These are phyloP conservation scores for Plectosphaerella plurivora DNA, from an alignment of 2,329 filamentous ascomycete species.

Conservation along the genomic window DNA sequence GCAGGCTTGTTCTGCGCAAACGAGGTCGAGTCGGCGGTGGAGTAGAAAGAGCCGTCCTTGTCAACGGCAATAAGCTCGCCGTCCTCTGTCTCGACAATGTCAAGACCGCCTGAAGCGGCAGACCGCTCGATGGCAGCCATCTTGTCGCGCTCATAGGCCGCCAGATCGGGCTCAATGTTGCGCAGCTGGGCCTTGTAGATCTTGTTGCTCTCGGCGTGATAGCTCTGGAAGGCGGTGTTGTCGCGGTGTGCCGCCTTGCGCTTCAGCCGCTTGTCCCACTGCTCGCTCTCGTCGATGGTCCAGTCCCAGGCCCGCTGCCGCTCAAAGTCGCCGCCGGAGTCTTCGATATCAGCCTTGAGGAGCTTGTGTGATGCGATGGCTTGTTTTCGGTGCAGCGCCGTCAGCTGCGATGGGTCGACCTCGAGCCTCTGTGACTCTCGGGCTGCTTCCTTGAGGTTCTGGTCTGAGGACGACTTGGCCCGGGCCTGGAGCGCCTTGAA, in stretches of 20 bases:
- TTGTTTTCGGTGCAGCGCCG: constrained; percentile 76
- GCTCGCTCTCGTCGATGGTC: constrained; percentile 91
- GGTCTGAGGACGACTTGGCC: constrained; percentile 65
- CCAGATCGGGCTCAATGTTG: constrained; percentile 71
- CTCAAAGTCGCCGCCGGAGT: constrained; percentile 86
- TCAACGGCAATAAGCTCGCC: constrained; percentile 94
- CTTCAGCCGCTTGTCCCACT: constrained; percentile 85
- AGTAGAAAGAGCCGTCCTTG: constrained; percentile 85
- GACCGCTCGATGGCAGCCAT: constrained; percentile 79
- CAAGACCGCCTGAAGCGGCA: constrained; percentile 76
- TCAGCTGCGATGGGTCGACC: constrained; percentile 72
- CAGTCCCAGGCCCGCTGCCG: constrained; percentile 98
- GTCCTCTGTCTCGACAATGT: constrained; percentile 93
- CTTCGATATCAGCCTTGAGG: constrained; percentile 84
- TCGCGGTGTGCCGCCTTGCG: constrained; percentile 80
- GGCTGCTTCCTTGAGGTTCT: constrained; percentile 79
- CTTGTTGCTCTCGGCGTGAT: constrained; percentile 81
- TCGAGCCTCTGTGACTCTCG: constrained; percentile 76
- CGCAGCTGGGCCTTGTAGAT: constrained; percentile 89
- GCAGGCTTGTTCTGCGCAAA: constrained; percentile 84
- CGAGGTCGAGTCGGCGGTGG: constrained; percentile 74
- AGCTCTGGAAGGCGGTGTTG: constrained; percentile 87
- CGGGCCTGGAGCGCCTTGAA: constrained; percentile 86
- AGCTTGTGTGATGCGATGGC: constrained; percentile 90
- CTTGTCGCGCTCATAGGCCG: constrained; percentile 84